Conservation (phyloP, 1,284 basidiomycete genomes). For the Phylloporus gajari region DNA sequence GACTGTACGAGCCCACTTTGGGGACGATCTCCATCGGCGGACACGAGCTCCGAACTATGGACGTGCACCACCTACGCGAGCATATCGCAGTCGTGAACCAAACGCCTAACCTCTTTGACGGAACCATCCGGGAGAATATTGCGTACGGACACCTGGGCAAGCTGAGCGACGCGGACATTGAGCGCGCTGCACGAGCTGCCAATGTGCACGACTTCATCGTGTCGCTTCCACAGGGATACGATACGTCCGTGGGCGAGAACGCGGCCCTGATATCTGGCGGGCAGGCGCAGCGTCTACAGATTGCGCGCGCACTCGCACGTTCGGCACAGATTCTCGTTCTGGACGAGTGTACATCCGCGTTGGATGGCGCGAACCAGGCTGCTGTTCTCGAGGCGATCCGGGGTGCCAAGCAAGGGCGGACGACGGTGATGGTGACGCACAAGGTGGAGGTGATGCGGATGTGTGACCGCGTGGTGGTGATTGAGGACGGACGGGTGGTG, state of each 20-base stretch:
- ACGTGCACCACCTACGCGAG: slow-evolving; percentile 80
- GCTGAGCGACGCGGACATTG: slow-evolving; percentile 62
- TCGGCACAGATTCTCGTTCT: slow-evolving; percentile 83
- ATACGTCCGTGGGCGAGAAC: slow-evolving; percentile 89
- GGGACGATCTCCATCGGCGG: slow-evolving; percentile 73
- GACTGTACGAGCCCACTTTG: slow-evolving; percentile 81
- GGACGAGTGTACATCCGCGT: slow-evolving; percentile 93
- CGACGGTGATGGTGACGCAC: slow-evolving; percentile 94
- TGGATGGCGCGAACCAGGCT: slow-evolving; percentile 86
- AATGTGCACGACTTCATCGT: slow-evolving; percentile 90
- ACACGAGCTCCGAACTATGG: slow-evolving; percentile 62
- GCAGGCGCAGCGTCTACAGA: slow-evolving; percentile 92
- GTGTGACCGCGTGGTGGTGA: slow-evolving; percentile 90
- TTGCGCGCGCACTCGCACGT: slow-evolving; percentile 87
- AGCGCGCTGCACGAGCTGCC: slow-evolving; percentile 77
- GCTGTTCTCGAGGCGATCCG: slow-evolving; percentile 83
- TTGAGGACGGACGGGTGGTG: slow-evolving; percentile 79
- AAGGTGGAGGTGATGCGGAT: slow-evolving; percentile 90
- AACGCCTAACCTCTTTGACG: slow-evolving; percentile 87
- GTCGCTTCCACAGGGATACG: slow-evolving; percentile 84
- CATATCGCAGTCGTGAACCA: slow-evolving; percentile 90
- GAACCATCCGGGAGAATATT: slow-evolving; percentile 87
- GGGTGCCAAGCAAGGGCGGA: slow-evolving; percentile 71
- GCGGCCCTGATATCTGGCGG: slow-evolving; percentile 91
- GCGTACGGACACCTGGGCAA: slow-evolving; percentile 70